Evolutionary conservation across 176 grass and related monocot genomes (phyloP), one percentile per base, ranked within the genome.

Genomic region (Oryza coarctata): DNA sequence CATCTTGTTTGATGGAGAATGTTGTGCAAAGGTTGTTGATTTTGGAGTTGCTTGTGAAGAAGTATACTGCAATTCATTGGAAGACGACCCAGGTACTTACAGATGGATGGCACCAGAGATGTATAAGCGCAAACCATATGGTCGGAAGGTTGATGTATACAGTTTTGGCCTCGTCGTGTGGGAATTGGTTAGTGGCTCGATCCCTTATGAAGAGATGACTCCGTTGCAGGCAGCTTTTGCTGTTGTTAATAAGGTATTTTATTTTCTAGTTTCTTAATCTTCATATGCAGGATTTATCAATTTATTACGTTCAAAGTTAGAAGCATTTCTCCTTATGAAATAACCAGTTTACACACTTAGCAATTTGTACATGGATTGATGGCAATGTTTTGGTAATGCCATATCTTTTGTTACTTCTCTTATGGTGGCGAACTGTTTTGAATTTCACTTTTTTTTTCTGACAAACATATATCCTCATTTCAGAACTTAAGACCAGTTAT

Each of bases 21-120:
- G 82, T 15, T 88, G 85, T 11, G 93, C 94, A 68, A 99, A 95
- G 78, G 80, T 99, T 4, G 93, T 90, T 10, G 96, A 99, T 72
- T 99, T 99, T 84, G 96, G 96, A 62, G 94, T 99, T 34, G 93
- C 96, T 38, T 99, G 93, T 12, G 91, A 99, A 82, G 89, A 88
- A 34, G 78, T 60, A 20, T 65, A 82, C 58, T 94, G 85, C 65
- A 92, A 95, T 85, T 40, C 85, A 76, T 26, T 85, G 62, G 93
- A 83, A 1, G 93, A 95, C 73, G 96, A 95, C 38, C 87, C 91
- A 6, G 96, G 96, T 60, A 99, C 96, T 64, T 99, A 90, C 20
- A 88, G 96, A 72, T 99, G 96, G 96, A 99, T 99, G 96, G 96
- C 96, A 77, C 96, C 96, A 7, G 96, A 99, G 73, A 95, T 95